Percentiles rank a stretch among this genome's conserved stretches.
Conservation (phyloP, 306 rosid species). For the Acacia confusa region DNA sequence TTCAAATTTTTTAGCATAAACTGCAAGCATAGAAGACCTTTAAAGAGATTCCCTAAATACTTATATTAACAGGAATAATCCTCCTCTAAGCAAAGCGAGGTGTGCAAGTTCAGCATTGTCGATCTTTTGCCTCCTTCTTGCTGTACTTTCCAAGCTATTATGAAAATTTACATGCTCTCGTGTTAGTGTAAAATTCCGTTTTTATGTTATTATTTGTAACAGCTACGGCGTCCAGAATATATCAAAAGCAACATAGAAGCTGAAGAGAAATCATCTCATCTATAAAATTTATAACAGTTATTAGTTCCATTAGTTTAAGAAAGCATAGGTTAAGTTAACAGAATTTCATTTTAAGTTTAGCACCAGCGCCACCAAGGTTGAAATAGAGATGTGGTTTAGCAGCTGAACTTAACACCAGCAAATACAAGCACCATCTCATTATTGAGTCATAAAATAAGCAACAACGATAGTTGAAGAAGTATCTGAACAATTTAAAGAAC, state of each 20-base stretch:
- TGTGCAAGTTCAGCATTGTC: neutral
- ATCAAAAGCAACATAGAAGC: neutral
- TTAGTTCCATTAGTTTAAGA: neutral
- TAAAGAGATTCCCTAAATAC: neutral
- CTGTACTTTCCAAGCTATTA: neutral
- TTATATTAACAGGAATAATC: neutral
- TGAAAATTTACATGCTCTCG: neutral
- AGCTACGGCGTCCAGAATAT: neutral
- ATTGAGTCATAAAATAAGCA: neutral
- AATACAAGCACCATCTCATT: neutral
- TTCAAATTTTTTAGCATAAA: neutral
- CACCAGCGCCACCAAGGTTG: neutral
- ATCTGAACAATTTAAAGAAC: neutral
- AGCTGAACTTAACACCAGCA: conserved; percentile 1
- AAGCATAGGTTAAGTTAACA: neutral
- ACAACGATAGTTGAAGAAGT: conserved; percentile 30
- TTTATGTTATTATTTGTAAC: neutral
- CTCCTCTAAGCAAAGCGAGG: neutral
- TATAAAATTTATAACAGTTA: neutral
- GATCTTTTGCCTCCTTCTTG: neutral
- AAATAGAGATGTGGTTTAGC: neutral
- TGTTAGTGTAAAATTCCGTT: neutral
- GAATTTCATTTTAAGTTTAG: too few relatives aligned
- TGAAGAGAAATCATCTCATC: neutral
- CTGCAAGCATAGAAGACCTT: neutral